Percentiles rank a stretch among this genome's conserved stretches.
phyloP scores from a whole-genome alignment of 345 rosid genomes.

The Bruguiera parviflora region DNA sequence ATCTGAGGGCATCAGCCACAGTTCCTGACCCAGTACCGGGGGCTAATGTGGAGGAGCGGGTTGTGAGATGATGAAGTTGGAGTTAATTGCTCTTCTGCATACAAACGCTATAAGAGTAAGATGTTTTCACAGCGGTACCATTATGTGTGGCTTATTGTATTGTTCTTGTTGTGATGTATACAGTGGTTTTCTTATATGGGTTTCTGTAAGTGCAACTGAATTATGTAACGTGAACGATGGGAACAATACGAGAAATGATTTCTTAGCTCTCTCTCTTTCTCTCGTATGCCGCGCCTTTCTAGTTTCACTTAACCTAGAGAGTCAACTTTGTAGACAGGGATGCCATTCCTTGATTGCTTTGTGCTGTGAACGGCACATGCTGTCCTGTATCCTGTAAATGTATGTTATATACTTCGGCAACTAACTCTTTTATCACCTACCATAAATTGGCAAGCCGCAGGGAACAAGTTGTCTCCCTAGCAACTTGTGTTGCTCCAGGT shows the following conservation, averaged over 20 bases:
- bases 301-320: no score
- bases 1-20: conserved; percentile 49
- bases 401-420: no score
- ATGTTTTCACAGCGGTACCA: conserved; percentile 10
- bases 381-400: no score
- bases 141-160: conserved; percentile 12
- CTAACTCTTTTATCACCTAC: no score
- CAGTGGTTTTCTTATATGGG: not conserved
- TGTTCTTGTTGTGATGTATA: conserved; percentile 13
- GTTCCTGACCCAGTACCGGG: conserved; percentile 27
- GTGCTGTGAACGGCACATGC: not conserved
- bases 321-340: no score
- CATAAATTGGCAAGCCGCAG: no score
- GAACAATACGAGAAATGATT: conserved; percentile 8
- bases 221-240: conserved; percentile 4
- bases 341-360: no score
- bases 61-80: conserved; percentile 26
- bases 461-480: not conserved
- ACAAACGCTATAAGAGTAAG: conserved; percentile 24
- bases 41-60: conserved; percentile 30
- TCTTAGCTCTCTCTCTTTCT: not conserved
- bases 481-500: not conserved
- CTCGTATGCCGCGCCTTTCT: no score
- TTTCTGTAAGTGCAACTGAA: conserved; percentile 20
- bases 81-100: conserved; percentile 11